Conservation (phyloP, 139 green algal genomes). For the Coccomyxa sp. region DNA sequence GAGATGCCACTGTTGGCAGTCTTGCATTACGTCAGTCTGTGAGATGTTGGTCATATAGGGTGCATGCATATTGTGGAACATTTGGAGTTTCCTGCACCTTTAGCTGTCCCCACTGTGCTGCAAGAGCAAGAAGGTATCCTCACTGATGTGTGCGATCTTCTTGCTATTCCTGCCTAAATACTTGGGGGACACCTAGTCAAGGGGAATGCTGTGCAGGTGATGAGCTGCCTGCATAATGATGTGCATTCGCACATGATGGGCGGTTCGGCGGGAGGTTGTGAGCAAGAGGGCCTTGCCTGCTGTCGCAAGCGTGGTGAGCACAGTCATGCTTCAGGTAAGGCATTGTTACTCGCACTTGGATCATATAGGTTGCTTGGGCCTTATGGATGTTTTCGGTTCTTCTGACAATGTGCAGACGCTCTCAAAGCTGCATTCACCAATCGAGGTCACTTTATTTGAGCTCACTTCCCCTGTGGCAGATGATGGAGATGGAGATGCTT, state of each 20-base stretch:
- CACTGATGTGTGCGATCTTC: not conserved
- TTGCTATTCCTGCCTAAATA: not conserved
- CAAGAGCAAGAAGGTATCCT: not conserved
- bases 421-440: not conserved
- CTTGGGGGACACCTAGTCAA: not conserved
- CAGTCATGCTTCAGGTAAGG: not conserved
- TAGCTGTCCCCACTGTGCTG: not conserved
- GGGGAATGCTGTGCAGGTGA: conserved; percentile 4
- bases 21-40: no score
- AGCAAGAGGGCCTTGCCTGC: not conserved
- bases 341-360: not conserved
- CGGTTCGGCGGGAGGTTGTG: not conserved
- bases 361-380: no score
- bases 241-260: conserved; percentile 17
- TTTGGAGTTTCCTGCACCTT: not conserved
- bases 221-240: conserved; percentile 24
- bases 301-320: not conserved
- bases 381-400: no score
- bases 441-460: not conserved
- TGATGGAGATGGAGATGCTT: no score
- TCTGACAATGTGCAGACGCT: not conserved
- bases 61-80: not conserved
- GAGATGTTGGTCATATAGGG: no score
- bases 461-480: no score
- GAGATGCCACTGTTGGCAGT: no score